Evolutionary conservation across 345 rosid genomes (phyloP), one percentile per base, ranked within the genome.

Genomic region (Kernera saxatilis): DNA sequence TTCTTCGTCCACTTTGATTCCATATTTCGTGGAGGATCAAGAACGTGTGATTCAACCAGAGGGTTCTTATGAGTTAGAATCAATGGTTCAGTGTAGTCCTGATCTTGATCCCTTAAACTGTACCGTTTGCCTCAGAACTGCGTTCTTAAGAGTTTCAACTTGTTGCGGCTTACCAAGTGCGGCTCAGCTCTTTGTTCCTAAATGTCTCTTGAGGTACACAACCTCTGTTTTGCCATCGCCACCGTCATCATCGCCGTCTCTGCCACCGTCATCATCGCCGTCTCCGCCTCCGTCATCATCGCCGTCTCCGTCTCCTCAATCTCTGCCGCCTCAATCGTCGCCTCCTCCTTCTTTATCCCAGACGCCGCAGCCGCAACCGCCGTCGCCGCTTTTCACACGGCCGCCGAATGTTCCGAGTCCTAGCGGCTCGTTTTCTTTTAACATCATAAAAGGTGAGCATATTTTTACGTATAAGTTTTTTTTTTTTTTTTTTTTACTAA

Each of bases 1-100:
- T 0, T 63, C 77, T 45, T 45, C 49, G 6, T n/a, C 32, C 0
- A 27, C 66, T 22, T 21, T 18, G 52, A 17, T 52, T 30, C 69
- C 71, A 1, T 64, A 64, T 73, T 73, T 64, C 3, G 10, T 26
- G 3, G 7, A 64, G 15, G 77, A 64, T 64, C 23, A 71, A 50
- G 68, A 60, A 59, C 43, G 10, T 50, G 70, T 72, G 70, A 72
- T 5, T 5, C 55, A 63, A 8, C 0, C 5, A 36, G 76, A 64
- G 1, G 70, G 70, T 14, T 64, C 70, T 12, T 72, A 72, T 64
- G 18, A 40, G 49, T 50, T 72, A n/a, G 61, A 63, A 8, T 62
- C 76, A 7, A 52, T 72, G 61, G 37, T 72, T 46, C 77, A 73
- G 57, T 73, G 77, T 64, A 54, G 51, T 36, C 58, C 77, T 64